phyloP scores from a whole-genome alignment of 2,329 filamentous ascomycete species.

The Neopestalotiopsis rosae region DNA sequence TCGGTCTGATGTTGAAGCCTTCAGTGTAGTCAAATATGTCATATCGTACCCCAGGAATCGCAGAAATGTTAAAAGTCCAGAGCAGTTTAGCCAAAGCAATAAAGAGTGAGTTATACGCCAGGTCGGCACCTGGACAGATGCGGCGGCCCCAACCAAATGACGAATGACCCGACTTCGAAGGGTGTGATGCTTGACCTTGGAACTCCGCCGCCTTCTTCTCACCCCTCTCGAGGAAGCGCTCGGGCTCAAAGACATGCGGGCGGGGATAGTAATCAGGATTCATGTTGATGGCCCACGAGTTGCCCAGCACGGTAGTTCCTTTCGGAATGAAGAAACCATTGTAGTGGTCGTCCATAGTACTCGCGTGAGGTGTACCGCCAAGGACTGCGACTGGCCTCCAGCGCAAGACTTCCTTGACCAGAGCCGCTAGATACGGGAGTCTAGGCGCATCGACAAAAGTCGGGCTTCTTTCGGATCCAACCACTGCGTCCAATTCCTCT shows the following conservation, averaged over 20 bases:
- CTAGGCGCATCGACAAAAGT: constrained; percentile 50
- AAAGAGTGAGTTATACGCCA: constrained; percentile 11
- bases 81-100: constrained; percentile 13
- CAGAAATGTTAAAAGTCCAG: constrained; percentile 9
- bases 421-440: constrained; percentile 58
- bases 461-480: constrained; percentile 53
- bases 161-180: constrained; percentile 56
- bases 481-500: constrained; percentile 55
- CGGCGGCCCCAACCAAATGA: constrained; percentile 62
- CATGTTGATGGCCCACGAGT: constrained; percentile 56
- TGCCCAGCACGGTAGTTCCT: constrained; percentile 54
- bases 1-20: constrained; percentile 10
- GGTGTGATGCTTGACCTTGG: constrained; percentile 37
- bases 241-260: constrained; percentile 49
- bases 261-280: constrained; percentile 52
- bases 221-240: constrained; percentile 40
- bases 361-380: constrained; percentile 55
- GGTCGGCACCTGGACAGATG: constrained; percentile 50
- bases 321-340: constrained; percentile 55
- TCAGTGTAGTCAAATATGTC: constrained; percentile 16
- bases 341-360: constrained; percentile 52
- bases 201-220: not conserved
- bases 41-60: constrained; percentile 5
- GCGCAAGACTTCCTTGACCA: constrained; percentile 61
- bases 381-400: constrained; percentile 60